A percentile compares a stretch with the other conserved stretches of the same genome.
phyloP scores from a whole-genome alignment of 2,329 filamentous ascomycete genomes.

The Alternaria consortialis region DNA sequence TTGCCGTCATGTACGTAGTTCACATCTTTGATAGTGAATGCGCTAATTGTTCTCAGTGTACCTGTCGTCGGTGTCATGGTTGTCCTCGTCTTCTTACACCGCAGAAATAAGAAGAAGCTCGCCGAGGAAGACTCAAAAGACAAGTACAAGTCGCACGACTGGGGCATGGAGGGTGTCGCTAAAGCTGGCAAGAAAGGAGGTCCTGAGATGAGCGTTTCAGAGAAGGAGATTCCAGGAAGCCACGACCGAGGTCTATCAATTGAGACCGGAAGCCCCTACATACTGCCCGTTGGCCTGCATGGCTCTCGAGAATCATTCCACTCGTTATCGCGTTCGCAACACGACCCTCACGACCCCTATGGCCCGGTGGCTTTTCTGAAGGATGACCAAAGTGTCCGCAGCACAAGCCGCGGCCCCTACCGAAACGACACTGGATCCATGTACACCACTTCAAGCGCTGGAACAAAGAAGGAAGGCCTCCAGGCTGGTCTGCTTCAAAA shows the following conservation, averaged over 20 bases:
- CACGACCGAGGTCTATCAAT: slow-evolving; percentile 64
- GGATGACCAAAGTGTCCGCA: slow-evolving; percentile 51
- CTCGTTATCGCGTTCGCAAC: slow-evolving; percentile 80
- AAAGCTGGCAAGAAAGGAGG: slow-evolving; percentile 45
- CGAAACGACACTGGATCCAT: slow-evolving; percentile 58
- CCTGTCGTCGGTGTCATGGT: slow-evolving; percentile 73
- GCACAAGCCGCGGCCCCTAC: slow-evolving; percentile 33
- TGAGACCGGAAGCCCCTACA: slow-evolving; percentile 81
- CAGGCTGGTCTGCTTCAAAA: slow-evolving; percentile 63
- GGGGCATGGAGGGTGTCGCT: slow-evolving; percentile 73
- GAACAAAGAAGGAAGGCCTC: slow-evolving; percentile 57
- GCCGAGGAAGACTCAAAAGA: slow-evolving; percentile 82
- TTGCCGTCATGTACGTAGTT: slow-evolving; percentile 45
- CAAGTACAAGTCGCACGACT: slow-evolving; percentile 90
- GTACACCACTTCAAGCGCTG: slow-evolving; percentile 61
- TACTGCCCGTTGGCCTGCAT: slow-evolving; percentile 85
- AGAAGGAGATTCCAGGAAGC: slow-evolving; percentile 50
- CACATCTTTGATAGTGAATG: not conserved
- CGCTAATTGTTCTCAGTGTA: slow-evolving; percentile 65
- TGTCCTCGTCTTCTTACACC: slow-evolving; percentile 79
- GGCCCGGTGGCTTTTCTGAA: slow-evolving; percentile 69
- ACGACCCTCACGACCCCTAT: slow-evolving; percentile 85
- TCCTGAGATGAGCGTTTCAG: slow-evolving; percentile 68
- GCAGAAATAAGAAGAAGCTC: slow-evolving; percentile 76
- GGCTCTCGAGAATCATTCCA: slow-evolving; percentile 85